Evolutionary conservation across 768 basidiomycete species (phyloP).

Genomic region (Kwoniella shandongensis): DNA sequence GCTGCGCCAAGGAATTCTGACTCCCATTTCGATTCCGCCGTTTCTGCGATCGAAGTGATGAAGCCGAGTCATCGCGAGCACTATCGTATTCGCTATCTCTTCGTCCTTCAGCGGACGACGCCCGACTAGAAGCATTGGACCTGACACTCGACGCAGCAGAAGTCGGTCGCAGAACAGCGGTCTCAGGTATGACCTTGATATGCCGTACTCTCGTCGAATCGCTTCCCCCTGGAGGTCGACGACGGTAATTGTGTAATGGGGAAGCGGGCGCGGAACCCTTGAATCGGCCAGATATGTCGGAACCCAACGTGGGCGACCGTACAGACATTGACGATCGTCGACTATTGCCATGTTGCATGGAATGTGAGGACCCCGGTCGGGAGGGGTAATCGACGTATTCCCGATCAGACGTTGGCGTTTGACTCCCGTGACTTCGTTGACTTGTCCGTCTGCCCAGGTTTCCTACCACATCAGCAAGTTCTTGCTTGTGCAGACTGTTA

Average conservation of each 20-base stretch:
- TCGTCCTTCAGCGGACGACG: slow-evolving; percentile 60
- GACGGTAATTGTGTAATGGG: slow-evolving; percentile 73
- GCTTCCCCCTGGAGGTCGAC: slow-evolving; percentile 69
- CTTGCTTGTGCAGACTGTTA: slow-evolving; percentile 58
- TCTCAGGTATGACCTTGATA: slow-evolving; percentile 45
- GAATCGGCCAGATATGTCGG: slow-evolving; percentile 62
- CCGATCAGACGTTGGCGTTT: slow-evolving; percentile 83
- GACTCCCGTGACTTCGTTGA: slow-evolving; percentile 67
- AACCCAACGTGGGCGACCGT: slow-evolving; percentile 69
- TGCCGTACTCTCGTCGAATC: slow-evolving; percentile 67
- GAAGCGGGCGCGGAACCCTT: slow-evolving; percentile 65
- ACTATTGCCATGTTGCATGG: slow-evolving; percentile 59
- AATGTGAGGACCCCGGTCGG: slow-evolving; percentile 81
- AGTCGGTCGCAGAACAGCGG: slow-evolving; percentile 61
- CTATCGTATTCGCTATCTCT: slow-evolving; percentile 58
- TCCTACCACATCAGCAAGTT: slow-evolving; percentile 58
- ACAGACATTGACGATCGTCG: slow-evolving; percentile 63
- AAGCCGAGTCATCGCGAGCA: slow-evolving; percentile 54
- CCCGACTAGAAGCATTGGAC: slow-evolving; percentile 66
- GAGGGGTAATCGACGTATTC: slow-evolving; percentile 56
- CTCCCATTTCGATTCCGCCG: slow-evolving; percentile 41
- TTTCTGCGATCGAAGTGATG: slow-evolving; percentile 56
- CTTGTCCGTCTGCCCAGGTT: slow-evolving; percentile 56
- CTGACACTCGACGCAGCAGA: slow-evolving; percentile 76
- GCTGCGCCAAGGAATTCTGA: slow-evolving; percentile 24